Evolutionary conservation across 371 early-diverging fungal genomes (phyloP).

Genomic region (Mortierella sp.): DNA sequence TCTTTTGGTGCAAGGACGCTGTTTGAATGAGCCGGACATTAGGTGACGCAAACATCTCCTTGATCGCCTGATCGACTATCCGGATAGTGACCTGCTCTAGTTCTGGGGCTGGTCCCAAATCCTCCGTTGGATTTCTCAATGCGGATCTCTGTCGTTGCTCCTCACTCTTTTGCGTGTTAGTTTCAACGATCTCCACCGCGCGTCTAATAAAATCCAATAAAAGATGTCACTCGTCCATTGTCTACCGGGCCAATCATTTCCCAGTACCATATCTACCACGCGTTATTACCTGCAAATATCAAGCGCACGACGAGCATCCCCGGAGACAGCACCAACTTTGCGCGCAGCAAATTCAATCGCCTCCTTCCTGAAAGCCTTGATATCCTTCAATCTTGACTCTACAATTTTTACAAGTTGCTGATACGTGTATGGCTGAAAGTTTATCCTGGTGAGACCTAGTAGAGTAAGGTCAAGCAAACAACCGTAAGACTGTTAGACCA

Average conservation of each 20-base stretch:
- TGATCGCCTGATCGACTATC: slow-evolving; percentile 81
- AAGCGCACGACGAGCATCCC: slow-evolving; percentile 96
- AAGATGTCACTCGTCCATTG: too few species aligned
- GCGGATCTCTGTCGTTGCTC: slow-evolving; percentile 22
- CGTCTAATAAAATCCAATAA: slow-evolving; percentile 56
- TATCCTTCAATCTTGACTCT: slow-evolving; percentile 78
- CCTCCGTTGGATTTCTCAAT: slow-evolving; percentile 12
- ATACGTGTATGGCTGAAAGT: slow-evolving; percentile 91
- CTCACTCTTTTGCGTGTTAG: slow-evolving; percentile 22
- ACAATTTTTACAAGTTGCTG: slow-evolving; percentile 89
- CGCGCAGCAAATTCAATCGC: slow-evolving; percentile 95
- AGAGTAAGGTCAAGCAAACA: too few species aligned
- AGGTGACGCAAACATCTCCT: slow-evolving; percentile 87
- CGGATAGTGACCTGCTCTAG: slow-evolving; percentile 75
- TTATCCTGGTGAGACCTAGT: slow-evolving; percentile 86
- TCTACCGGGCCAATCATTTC: too few species aligned
- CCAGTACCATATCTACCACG: neutral
- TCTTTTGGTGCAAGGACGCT: slow-evolving; percentile 84
- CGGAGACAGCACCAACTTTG: slow-evolving; percentile 95
- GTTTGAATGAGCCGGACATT: slow-evolving; percentile 76
- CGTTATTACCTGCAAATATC: slow-evolving; percentile 85
- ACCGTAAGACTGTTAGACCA: too few species aligned
- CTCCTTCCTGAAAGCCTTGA: slow-evolving; percentile 78
- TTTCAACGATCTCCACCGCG: slow-evolving; percentile 86
- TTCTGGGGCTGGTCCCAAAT: slow-evolving; percentile 15